Evolutionary conservation across 768 basidiomycete genomes (phyloP), one percentile per base, ranked within the genome.

Genomic region (Trametes cinnabarina): DNA sequence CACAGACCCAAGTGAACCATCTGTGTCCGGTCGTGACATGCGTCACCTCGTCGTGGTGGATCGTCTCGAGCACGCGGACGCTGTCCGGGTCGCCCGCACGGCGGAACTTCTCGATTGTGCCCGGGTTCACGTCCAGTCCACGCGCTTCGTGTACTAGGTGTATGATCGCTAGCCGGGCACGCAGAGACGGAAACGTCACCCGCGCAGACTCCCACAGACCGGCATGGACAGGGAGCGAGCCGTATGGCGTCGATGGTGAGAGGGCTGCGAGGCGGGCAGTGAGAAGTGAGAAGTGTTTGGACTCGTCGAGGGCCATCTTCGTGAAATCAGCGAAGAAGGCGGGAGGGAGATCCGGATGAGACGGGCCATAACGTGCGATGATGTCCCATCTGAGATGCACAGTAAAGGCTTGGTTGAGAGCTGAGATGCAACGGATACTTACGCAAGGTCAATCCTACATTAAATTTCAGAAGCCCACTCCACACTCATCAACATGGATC

Each of bases 141-240:
- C 90, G 75, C 3, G 90, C 90, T 75, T 92, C 90, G 68, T 91
- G 90, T 1, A 92, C 89, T 15, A 93, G 82, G 63, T 92, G 90
- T 64, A 94, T 89, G 69, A 92, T 92, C 1, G 88, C 88, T 35
- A 92, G 81, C 12, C 90, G 79, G 1, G 89, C 77, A 22, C 83
- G 81, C 37, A 92, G 77, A 2, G 88, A 90, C 20, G 80, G 66
- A 11, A 82, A 80, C 0, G 90, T 94, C 32, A 82, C 76, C 8
- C 76, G 74, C 0, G 90, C 91, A 6, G 87, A 88, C 59, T 90
- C 85, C 92, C 90, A 92, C 3, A 92, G 81, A 0, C 81, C 83
- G 0, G 88, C 87, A 65, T 92, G 90, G 2, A 92, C 87, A 17
- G 86, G 81, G 6, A 77, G 68, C 35, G 81, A 84, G 28, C 90